A percentile compares a stretch with the other conserved stretches of the same genome.
phyloP scores from a whole-genome alignment of 768 basidiomycete genomes.

The Amyloporia xantha region DNA sequence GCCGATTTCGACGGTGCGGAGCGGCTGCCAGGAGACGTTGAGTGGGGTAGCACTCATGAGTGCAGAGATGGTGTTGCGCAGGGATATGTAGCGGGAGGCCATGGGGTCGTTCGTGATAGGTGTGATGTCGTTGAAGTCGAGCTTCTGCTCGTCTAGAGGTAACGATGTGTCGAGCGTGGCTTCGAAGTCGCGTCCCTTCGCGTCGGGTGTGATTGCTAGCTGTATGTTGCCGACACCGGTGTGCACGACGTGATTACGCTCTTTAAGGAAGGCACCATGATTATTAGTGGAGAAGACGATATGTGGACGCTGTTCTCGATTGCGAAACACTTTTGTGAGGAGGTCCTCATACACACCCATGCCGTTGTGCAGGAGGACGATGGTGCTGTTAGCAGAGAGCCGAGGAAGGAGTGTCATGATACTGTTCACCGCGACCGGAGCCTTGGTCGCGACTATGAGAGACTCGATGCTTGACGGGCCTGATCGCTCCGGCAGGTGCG shows the following conservation, averaged over 20 bases:
- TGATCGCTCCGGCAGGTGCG: neutral
- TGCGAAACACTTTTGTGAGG: constrained; percentile 58
- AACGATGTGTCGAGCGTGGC: constrained; percentile 32
- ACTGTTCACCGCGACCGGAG: constrained; percentile 53
- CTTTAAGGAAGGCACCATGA: constrained; percentile 65
- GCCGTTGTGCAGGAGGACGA: constrained; percentile 92
- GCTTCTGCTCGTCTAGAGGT: constrained; percentile 25
- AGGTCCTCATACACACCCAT: constrained; percentile 88
- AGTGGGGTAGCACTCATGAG: constrained; percentile 53
- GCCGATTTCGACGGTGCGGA: constrained; percentile 56
- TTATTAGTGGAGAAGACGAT: constrained; percentile 81
- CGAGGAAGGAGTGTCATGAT: constrained; percentile 56
- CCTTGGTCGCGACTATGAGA: constrained; percentile 80
- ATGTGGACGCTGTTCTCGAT: constrained; percentile 67
- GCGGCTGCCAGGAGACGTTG: constrained; percentile 55
- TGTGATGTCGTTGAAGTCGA: constrained; percentile 49
- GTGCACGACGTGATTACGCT: constrained; percentile 54
- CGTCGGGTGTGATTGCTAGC: constrained; percentile 78
- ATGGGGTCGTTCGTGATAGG: constrained; percentile 25
- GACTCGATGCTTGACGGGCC: constrained; percentile 52
- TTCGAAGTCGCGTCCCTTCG: constrained; percentile 57
- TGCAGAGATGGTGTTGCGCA: constrained; percentile 64
- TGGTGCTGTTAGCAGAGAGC: constrained; percentile 60
- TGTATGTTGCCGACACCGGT: constrained; percentile 61
- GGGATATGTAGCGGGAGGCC: constrained; percentile 43